Evolutionary conservation across 2,329 filamentous ascomycete genomes (phyloP).

Genomic region (Mycosphaerella arachidis): DNA sequence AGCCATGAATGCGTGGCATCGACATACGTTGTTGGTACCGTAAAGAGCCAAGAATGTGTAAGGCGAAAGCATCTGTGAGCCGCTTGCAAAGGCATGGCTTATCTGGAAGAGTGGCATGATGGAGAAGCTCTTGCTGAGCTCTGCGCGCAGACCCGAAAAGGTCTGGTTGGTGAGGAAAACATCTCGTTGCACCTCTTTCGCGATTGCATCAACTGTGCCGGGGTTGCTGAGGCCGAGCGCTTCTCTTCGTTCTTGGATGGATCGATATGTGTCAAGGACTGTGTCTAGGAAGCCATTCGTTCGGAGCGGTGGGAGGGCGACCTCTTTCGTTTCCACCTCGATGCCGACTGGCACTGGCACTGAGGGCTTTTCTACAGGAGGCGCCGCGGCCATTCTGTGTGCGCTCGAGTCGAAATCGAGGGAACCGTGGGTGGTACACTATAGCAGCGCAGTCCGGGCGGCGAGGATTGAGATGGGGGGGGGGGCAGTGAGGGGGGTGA

Average conservation of each 20-base stretch:
- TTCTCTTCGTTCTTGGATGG: slow-evolving; percentile 79
- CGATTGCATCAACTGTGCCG: slow-evolving; percentile 83
- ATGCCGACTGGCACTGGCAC: slow-evolving; percentile 18
- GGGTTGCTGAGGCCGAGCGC: slow-evolving; percentile 88
- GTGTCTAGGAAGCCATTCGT: slow-evolving; percentile 30
- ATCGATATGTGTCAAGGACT: slow-evolving; percentile 63
- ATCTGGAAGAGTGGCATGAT: slow-evolving; percentile 92
- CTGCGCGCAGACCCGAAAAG: slow-evolving; percentile 92
- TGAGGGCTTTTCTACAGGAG: slow-evolving; percentile 27
- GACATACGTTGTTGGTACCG: slow-evolving; percentile 76
- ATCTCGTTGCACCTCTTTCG: slow-evolving; percentile 91
- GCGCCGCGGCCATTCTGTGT: slow-evolving; percentile 15
- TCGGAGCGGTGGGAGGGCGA: slow-evolving; percentile 21
- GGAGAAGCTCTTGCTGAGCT: slow-evolving; percentile 95
- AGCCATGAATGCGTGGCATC: neutral
- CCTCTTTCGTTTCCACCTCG: slow-evolving; percentile 17
- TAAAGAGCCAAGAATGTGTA: slow-evolving; percentile 95
- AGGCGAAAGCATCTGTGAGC: slow-evolving; percentile 80
- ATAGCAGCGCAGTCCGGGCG: neutral
- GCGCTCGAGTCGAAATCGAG: neutral
- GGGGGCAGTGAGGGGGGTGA: neutral
- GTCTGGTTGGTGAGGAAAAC: slow-evolving; percentile 94
- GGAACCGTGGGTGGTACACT: neutral
- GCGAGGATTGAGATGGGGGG: neutral
- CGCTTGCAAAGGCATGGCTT: slow-evolving; percentile 94